Evolutionary conservation across 2,329 filamentous ascomycete species (phyloP).

Genomic region (Cladobotryum protrusum): DNA sequence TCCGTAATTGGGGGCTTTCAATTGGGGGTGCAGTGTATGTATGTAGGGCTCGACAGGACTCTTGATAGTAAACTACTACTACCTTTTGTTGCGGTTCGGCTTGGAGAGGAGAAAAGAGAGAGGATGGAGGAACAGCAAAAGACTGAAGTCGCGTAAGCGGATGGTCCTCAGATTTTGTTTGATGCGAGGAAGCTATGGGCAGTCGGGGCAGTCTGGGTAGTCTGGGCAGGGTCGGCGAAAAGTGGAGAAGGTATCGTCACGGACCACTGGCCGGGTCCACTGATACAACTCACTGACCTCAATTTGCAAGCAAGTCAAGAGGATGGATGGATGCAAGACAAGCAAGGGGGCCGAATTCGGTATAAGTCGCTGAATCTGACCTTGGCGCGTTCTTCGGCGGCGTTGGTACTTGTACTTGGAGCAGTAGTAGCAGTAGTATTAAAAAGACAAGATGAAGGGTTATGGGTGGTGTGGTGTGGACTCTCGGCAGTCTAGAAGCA

Average conservation of each 20-base stretch:
- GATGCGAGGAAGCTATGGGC: conserved; percentile 12
- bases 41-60: not conserved
- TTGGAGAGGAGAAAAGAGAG: not conserved
- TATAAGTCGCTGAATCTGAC: no score
- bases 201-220: no score
- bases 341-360: not conserved
- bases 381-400: no score
- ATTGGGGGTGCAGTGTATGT: not conserved
- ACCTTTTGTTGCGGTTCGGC: not conserved
- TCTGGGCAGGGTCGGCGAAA: conserved; percentile 11
- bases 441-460: no score
- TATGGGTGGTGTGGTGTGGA: no score
- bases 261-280: conserved; percentile 15
- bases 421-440: no score
- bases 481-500: conserved; percentile 4
- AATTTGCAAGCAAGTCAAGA: not conserved
- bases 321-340: conserved; percentile 1
- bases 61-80: not conserved
- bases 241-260: conserved; percentile 16
- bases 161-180: conserved; percentile 21
- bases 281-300: not conserved
- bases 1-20: not conserved
- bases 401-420: no score
- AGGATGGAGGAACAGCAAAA: not conserved
- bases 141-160: conserved; percentile 17